Base-by-base conservation (phyloP, 352 stramenopile genomes). In the Phytophthora ohioensis region DNA sequence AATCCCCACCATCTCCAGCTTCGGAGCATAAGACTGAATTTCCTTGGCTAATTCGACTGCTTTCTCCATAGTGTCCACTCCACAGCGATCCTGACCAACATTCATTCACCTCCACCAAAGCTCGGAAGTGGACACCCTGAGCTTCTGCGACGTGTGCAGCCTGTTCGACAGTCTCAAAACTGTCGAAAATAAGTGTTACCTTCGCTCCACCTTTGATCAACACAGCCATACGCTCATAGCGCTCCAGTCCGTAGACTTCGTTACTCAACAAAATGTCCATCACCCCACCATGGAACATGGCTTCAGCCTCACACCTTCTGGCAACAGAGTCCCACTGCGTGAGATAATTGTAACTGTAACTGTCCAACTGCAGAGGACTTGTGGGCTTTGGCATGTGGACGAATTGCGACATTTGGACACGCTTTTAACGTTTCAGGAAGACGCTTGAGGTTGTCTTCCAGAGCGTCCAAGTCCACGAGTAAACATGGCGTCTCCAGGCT, bases 91-190 rank as follows among this genome's bases (percentile, higher is more conserved):
- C 58, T 93, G 87, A 2, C 85, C 87, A 15, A 92, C 85, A 69
- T 93, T 89, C 85, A 69, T 93, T 89, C 31, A 92, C 76, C 32
- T 94, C 87, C 46, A 93, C 84, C 15, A 93, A 78, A 39, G 78
- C 80, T 27, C 73, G 73, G 59, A 94, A 87, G 12, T 54, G 57
- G 47, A 91, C 51, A 54, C 58, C 56, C 13, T 46, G 32, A 1
- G 53, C 46, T 2, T 57, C 5, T 0, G 84, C 82, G 0, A 78
- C 76, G 2, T 60, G 56, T 21, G 78, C 60, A 5, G 85, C 79
- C 49, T 89, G 77, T 3, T 68, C 42, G 17, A 91, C 78, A 2
- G 72, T 71, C 43, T 82, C 76, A 1, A 58, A 66, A 42, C 74
- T 77, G 59, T 94, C 87, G 41, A 94, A 91, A 42, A 90, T 67